Evolutionary conservation across 148 eudicot genomes (phyloP).

Genomic region (Polygonum aviculare): DNA sequence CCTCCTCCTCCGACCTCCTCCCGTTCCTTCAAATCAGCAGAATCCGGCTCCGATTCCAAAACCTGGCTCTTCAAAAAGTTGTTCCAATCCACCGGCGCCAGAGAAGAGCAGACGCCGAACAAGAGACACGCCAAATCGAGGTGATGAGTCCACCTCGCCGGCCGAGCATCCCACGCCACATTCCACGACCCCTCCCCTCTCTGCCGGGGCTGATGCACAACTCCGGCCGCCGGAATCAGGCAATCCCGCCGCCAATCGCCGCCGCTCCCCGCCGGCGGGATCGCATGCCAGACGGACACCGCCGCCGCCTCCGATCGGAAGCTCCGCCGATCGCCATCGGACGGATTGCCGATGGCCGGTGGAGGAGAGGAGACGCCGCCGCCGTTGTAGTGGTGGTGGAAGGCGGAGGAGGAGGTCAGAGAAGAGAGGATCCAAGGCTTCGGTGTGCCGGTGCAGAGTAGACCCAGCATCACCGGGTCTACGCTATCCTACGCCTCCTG

Average conservation of each 20-base stretch:
- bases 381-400: constrained; percentile 18
- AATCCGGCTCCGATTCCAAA: constrained; percentile 8
- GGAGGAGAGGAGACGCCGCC: too few species aligned
- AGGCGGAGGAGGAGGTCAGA: constrained; percentile 20
- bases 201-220: constrained; percentile 22
- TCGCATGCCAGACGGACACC: constrained; percentile 45
- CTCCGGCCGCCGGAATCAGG: constrained; percentile 16
- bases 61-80: neutral
- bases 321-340: neutral
- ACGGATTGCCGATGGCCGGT: neutral
- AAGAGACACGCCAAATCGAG: constrained; percentile 48
- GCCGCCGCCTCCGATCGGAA: constrained; percentile 12
- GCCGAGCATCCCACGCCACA: constrained; percentile 65
- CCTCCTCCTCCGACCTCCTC: neutral
- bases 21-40: neutral
- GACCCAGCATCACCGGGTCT: constrained; percentile 49
- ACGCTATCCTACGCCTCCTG: neutral
- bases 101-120: constrained; percentile 47
- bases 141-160: constrained; percentile 66
- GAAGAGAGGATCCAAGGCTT: constrained; percentile 44
- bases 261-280: constrained; percentile 15
- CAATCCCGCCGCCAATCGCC: constrained; percentile 23
- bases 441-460: constrained; percentile 51
- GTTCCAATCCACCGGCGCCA: constrained; percentile 23
- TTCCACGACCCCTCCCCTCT: constrained; percentile 87